Evolutionary conservation across 2,329 filamentous ascomycete species (phyloP), one percentile per base, ranked within the genome.

Genomic region (Xylariaceae sp.): DNA sequence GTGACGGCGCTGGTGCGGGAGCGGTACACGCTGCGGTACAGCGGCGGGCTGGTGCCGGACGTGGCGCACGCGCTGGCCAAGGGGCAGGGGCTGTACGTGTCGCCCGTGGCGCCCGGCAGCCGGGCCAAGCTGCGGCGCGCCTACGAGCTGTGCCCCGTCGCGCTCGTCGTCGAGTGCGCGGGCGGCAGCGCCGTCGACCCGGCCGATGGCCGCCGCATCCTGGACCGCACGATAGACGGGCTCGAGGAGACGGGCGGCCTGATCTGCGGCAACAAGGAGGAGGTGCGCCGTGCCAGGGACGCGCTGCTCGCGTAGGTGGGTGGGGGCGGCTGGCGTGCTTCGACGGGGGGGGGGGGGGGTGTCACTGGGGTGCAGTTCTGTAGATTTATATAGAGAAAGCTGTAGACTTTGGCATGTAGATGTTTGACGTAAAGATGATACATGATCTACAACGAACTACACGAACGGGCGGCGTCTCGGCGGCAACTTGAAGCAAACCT

Each of bases 21-120:
- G 25, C 64, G 64, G 44, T 80, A 77, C 49, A 78, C 75, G 1
- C 58, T 80, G 23, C 60, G 76, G 3, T 80, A 80, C 45, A 67
- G 65, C 13, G 76, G 76, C 0, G 76, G 76, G 0, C 52, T 80
- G 3, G 75, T 80, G 3, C 76, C 76, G 0, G 76, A 80, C 35
- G 56, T 80, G 0, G 67, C 71, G 10, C 76, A 80, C 37, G 64
- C 68, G 4, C 55, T 80, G 6, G 66, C 71, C 38, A 79, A 80
- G 52, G 72, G 74, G 0, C 74, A 80, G 34, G 76, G 76, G 1
- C 51, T 80, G 1, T 80, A 79, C 45, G 47, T 78, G 2, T 74
- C 67, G 2, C 76, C 76, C 0, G 72, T 76, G 5, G 72, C 72
- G 2, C 48, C 41, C 0, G 49, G 49, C 8, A 73, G 66, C 45